phyloP scores from a whole-genome alignment of 768 basidiomycete species.

The Pulveroboletus sp. region DNA sequence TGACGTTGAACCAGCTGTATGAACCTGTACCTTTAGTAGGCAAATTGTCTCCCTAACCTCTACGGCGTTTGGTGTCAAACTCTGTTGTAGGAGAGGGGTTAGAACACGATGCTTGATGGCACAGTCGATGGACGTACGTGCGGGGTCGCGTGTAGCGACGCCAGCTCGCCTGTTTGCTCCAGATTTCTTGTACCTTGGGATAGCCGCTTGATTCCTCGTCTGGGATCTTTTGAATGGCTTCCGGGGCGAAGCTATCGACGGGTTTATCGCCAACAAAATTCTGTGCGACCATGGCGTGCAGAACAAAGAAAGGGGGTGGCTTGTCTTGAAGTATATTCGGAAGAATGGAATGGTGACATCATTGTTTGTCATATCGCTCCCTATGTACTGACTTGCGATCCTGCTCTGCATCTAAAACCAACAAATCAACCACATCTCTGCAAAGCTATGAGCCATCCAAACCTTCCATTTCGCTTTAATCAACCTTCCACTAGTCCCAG shows the following conservation, averaged over 20 bases:
- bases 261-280: slow-evolving; percentile 28
- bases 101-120: too few species aligned
- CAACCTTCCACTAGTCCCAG: too few species aligned
- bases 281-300: slow-evolving; percentile 16
- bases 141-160: slow-evolving; percentile 24
- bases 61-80: slow-evolving; percentile 13
- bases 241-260: slow-evolving; percentile 21
- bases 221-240: slow-evolving; percentile 16
- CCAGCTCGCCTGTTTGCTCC: slow-evolving; percentile 30
- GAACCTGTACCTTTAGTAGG: slow-evolving; percentile 2
- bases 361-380: not conserved
- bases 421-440: too few species aligned
- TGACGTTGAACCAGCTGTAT: not conserved
- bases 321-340: not conserved
- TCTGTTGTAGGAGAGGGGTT: not conserved
- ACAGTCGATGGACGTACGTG: not conserved
- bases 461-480: too few species aligned
- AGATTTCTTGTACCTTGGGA: slow-evolving; percentile 13
- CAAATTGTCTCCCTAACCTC: slow-evolving; percentile 9
- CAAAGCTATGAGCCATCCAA: too few species aligned
- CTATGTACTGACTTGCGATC: too few species aligned
- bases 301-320: not conserved
- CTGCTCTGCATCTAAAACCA: too few species aligned
- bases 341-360: slow-evolving; percentile 6
- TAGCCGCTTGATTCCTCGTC: slow-evolving; percentile 21